Conservation (phyloP, 2,329 filamentous ascomycete genomes). For the Pseudogymnoascus sp. region DNA sequence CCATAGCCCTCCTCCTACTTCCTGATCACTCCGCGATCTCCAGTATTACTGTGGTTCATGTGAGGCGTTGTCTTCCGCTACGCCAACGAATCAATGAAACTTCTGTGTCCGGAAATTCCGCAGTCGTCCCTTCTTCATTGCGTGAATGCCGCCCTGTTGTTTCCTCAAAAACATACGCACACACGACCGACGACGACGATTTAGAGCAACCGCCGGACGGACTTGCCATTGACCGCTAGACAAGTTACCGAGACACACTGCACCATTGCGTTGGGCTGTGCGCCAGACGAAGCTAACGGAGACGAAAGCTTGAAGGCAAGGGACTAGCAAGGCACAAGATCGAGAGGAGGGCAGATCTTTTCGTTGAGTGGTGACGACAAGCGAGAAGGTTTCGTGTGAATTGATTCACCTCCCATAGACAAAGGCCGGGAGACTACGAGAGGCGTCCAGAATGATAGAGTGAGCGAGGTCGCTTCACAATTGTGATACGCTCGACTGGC, state of each 20-base stretch:
- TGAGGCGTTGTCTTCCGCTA: not conserved
- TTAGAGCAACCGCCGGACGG: conserved; percentile 4
- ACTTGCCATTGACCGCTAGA: not conserved
- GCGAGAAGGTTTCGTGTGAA: not conserved
- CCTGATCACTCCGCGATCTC: not conserved
- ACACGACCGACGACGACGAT: not conserved
- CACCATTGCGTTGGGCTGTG: not conserved
- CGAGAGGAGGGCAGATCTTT: not conserved
- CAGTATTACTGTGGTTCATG: not conserved
- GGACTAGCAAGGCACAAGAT: conserved; percentile 1
- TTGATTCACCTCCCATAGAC: not conserved
- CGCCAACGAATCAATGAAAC: not conserved
- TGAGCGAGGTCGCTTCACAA: not conserved
- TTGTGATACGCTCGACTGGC: not conserved
- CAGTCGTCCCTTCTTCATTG: not conserved
- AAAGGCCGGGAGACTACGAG: not conserved
- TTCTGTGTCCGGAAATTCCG: conserved; percentile 1
- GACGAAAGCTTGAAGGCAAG: not conserved
- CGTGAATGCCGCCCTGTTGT: not conserved
- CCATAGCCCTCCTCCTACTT: not conserved
- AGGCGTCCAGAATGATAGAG: conserved; percentile 1
- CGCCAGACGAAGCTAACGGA: not conserved
- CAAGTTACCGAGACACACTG: not conserved
- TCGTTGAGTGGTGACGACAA: not conserved
- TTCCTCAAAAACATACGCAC: not conserved